A percentile compares a stretch with the other conserved stretches of the same genome.
Evolutionary conservation across 2,329 filamentous ascomycete genomes (phyloP).

Genomic region (Waltergamsia citrina): DNA sequence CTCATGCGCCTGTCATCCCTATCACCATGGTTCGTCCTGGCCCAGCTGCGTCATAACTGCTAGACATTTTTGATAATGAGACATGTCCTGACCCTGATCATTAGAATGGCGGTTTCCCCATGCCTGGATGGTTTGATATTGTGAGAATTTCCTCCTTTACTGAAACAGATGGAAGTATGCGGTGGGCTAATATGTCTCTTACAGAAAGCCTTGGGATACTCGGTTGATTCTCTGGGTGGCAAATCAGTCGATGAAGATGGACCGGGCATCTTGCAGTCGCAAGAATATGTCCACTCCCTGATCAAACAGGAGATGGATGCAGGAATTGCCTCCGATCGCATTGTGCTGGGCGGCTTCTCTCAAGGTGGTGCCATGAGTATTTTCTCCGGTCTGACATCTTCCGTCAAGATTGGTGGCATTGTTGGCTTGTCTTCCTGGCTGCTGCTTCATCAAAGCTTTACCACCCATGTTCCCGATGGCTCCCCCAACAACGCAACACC

Average conservation of each 20-base stretch:
- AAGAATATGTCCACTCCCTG: conserved; percentile 67
- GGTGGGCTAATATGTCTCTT: not conserved
- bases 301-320: conserved; percentile 72
- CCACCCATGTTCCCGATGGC: conserved; percentile 22
- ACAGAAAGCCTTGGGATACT: conserved; percentile 23
- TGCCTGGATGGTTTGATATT: conserved; percentile 88
- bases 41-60: too few species aligned
- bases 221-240: conserved; percentile 17
- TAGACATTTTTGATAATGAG: too few species aligned
- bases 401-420: conserved; percentile 73
- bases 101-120: conserved; percentile 65
- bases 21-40: conserved; percentile 54
- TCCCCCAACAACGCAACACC: conserved; percentile 58
- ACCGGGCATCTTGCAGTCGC: conserved; percentile 61
- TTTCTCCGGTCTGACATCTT: conserved; percentile 66
- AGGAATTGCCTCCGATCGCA: conserved; percentile 72
- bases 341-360: conserved; percentile 78
- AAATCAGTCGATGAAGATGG: conserved; percentile 48
- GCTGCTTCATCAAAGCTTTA: conserved; percentile 46
- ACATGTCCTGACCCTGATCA: too few species aligned
- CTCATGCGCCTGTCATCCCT: conserved; percentile 78
- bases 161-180: not conserved
- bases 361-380: conserved; percentile 85
- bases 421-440: conserved; percentile 80
- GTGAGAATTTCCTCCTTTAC: conserved; percentile 26